A percentile compares a stretch with the other conserved stretches of the same genome.
Evolutionary conservation across 2,329 filamentous ascomycete species (phyloP).

Genomic region (Neonectria neomacrospora): DNA sequence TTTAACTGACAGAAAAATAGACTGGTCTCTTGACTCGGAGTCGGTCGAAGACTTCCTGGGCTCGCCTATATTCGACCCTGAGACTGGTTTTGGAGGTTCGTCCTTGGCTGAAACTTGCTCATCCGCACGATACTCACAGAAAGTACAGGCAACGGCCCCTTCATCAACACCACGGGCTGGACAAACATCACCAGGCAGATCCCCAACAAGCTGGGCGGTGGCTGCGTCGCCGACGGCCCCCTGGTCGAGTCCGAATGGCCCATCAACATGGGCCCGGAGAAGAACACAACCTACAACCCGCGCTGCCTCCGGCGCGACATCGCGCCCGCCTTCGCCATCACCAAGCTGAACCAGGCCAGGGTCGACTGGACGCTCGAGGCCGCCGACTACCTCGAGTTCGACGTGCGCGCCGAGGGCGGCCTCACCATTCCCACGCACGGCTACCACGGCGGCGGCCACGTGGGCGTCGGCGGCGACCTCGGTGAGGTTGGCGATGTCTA

Average conservation of each 20-base stretch:
- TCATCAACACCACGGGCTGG: slow-evolving; percentile 27
- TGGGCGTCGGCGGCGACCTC: slow-evolving; percentile 44
- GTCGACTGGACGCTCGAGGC: slow-evolving; percentile 35
- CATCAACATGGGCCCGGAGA: slow-evolving; percentile 33
- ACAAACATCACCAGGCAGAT: slow-evolving; percentile 29
- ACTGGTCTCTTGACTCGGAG: slow-evolving; percentile 29
- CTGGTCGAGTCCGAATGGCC: slow-evolving; percentile 30
- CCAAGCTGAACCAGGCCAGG: slow-evolving; percentile 22
- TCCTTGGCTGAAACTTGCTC: background rate
- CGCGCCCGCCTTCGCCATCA: slow-evolving; percentile 30
- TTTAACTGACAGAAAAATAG: slow-evolving; percentile 16
- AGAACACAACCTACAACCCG: slow-evolving; percentile 43
- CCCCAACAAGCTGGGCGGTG: slow-evolving; percentile 30
- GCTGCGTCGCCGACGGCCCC: slow-evolving; percentile 39
- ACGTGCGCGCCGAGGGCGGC: slow-evolving; percentile 43
- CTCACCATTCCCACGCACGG: slow-evolving; percentile 30
- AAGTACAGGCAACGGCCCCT: slow-evolving; percentile 25
- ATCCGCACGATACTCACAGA: background rate
- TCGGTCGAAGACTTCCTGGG: slow-evolving; percentile 24
- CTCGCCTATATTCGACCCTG: slow-evolving; percentile 47
- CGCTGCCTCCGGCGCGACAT: slow-evolving; percentile 49
- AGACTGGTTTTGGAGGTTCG: slow-evolving; percentile 47
- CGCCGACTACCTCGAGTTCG: slow-evolving; percentile 42
- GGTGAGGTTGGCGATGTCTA: slow-evolving; percentile 45
- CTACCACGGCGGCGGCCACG: slow-evolving; percentile 42